Evolutionary conservation across 768 basidiomycete genomes (phyloP).

Genomic region (Kwoniella pini): DNA sequence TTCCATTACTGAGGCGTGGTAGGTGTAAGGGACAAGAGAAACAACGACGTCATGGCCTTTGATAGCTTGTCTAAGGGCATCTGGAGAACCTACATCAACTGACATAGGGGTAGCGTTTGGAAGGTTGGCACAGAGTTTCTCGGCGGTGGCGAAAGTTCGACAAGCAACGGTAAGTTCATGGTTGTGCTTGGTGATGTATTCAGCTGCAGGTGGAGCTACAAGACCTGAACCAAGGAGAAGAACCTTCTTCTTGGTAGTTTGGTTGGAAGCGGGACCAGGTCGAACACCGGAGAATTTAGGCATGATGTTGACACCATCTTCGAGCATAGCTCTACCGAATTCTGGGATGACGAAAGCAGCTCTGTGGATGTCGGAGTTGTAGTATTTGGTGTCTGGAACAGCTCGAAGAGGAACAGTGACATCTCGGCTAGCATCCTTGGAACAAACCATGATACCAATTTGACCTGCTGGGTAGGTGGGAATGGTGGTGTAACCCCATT

Average conservation of each 20-base stretch:
- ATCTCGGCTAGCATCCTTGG: slow-evolving; percentile 69
- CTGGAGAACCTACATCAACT: slow-evolving; percentile 71
- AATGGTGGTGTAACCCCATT: slow-evolving; percentile 94
- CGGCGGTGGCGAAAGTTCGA: slow-evolving; percentile 76
- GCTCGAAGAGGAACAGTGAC: slow-evolving; percentile 72
- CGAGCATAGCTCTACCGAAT: slow-evolving; percentile 73
- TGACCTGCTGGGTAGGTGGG: slow-evolving; percentile 98
- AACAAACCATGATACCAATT: slow-evolving; percentile 89
- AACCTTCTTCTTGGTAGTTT: slow-evolving; percentile 61
- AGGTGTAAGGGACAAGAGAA: slow-evolving; percentile 92
- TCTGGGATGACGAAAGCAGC: slow-evolving; percentile 86
- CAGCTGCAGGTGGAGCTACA: slow-evolving; percentile 93
- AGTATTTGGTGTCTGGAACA: slow-evolving; percentile 75
- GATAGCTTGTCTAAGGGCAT: slow-evolving; percentile 75
- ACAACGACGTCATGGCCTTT: slow-evolving; percentile 89
- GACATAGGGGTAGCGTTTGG: slow-evolving; percentile 71
- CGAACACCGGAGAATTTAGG: slow-evolving; percentile 44
- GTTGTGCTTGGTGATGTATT: slow-evolving; percentile 82
- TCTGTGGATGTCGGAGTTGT: slow-evolving; percentile 75
- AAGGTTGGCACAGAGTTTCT: slow-evolving; percentile 68
- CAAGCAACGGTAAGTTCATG: slow-evolving; percentile 85
- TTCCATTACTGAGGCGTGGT: slow-evolving; percentile 85
- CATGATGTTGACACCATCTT: slow-evolving; percentile 67
- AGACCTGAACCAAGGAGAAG: slow-evolving; percentile 92
- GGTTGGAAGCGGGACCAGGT: slow-evolving; percentile 30